A percentile compares a stretch with the other conserved stretches of the same genome.
Conservation (phyloP, 371 early-diverging fungal species). For the Syncephalastrum racemosum region DNA sequence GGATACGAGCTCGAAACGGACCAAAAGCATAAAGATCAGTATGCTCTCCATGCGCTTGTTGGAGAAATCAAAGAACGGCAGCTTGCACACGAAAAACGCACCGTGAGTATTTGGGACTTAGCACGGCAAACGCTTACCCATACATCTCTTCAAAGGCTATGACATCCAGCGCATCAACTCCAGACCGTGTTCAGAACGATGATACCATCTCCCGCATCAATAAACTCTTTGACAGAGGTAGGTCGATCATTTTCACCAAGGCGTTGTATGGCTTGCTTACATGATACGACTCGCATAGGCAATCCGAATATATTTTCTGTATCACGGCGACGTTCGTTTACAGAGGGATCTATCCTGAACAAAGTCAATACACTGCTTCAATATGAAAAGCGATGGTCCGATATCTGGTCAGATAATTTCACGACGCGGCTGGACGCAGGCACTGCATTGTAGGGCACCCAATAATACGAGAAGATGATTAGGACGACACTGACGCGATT, state of each 20-base stretch:
- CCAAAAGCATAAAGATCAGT: background rate
- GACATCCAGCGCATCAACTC: background rate
- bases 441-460: constrained; percentile 1
- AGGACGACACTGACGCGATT: too few relatives aligned
- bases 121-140: too few relatives aligned
- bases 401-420: constrained; percentile 8
- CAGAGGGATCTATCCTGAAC: constrained; percentile 6
- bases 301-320: constrained; percentile 1
- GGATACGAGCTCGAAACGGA: constrained; percentile 4
- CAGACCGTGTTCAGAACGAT: constrained; percentile 4
- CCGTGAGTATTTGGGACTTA: too few relatives aligned
- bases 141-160: too few relatives aligned
- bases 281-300: background rate
- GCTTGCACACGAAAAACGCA: too few relatives aligned
- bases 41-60: background rate
- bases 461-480: too few relatives aligned
- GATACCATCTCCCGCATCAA: constrained; percentile 4
- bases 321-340: constrained; percentile 7
- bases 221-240: constrained; percentile 1
- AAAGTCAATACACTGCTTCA: constrained; percentile 11
- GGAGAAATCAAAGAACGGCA: constrained; percentile 3
- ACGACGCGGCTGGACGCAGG: constrained; percentile 10
- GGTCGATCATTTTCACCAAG: background rate
- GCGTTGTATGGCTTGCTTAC: background rate
- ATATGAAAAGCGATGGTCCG: constrained; percentile 7